Conservation (phyloP, 495 filamentous ascomycete species). For the Penicillium paradoxum region DNA sequence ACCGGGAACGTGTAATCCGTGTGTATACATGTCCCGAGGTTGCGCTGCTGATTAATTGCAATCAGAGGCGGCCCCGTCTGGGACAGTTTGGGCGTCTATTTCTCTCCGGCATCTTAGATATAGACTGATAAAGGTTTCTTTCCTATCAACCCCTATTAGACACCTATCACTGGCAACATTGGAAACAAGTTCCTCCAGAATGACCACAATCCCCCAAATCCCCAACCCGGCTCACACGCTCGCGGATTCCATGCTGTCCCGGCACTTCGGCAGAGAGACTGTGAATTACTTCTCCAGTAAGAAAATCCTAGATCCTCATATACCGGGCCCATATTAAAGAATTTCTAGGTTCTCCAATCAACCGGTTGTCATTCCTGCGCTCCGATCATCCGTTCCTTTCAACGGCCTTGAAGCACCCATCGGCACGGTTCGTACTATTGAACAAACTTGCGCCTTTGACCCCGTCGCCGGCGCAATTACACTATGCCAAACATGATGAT, state of each 20-base stretch:
- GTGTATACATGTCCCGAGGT: slow-evolving; percentile 6
- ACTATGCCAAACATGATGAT: slow-evolving; percentile 57
- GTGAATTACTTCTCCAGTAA: slow-evolving; percentile 92
- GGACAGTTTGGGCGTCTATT: background rate
- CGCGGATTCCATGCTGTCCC: slow-evolving; percentile 76
- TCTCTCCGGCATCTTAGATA: background rate
- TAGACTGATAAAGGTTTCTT: background rate
- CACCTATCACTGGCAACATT: background rate
- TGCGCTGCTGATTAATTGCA: slow-evolving; percentile 27
- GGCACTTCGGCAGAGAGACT: slow-evolving; percentile 84
- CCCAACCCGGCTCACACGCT: slow-evolving; percentile 57
- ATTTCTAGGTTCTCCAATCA: slow-evolving; percentile 59
- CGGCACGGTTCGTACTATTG: slow-evolving; percentile 68
- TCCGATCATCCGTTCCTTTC: slow-evolving; percentile 73
- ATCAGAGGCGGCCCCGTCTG: background rate
- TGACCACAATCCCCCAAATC: slow-evolving; percentile 32
- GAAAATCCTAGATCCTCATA: slow-evolving; percentile 1
- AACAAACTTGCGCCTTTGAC: slow-evolving; percentile 74
- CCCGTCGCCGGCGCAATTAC: slow-evolving; percentile 50
- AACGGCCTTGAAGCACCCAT: slow-evolving; percentile 65
- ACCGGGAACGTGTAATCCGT: slow-evolving; percentile 5
- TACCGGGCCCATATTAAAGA: slow-evolving; percentile 8
- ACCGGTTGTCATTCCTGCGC: slow-evolving; percentile 82
- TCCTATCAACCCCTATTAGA: background rate
- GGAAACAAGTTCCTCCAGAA: slow-evolving; percentile 12